These are phyloP conservation scores for Polytrichum commune DNA, from an alignment of 225 moss, liverwort and hornwort species.

Conservation along the genomic window DNA sequence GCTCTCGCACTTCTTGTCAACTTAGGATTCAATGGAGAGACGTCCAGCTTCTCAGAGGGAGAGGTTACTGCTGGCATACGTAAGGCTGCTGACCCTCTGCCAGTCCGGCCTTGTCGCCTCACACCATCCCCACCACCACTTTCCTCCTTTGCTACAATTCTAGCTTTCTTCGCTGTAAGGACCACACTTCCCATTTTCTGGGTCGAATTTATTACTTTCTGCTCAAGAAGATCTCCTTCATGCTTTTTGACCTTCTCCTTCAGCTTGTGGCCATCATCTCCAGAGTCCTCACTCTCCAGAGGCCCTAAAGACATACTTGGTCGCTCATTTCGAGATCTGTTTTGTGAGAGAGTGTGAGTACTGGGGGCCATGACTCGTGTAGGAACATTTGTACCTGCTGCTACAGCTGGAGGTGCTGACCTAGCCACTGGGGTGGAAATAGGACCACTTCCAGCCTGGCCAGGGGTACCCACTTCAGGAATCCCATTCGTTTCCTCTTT, in stretches of 20 bases:
- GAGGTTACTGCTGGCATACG: constrained; percentile 56
- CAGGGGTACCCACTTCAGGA: constrained; percentile 28
- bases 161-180: constrained; percentile 55
- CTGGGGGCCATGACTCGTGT: constrained; percentile 51
- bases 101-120: constrained; percentile 93
- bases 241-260: constrained; percentile 81
- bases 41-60: constrained; percentile 66
- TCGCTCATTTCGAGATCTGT: constrained; percentile 59
- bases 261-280: constrained; percentile 67
- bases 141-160: constrained; percentile 61
- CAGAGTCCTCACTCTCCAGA: constrained; percentile 73
- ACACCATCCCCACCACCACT: constrained; percentile 78
- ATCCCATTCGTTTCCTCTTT: constrained; percentile 60
- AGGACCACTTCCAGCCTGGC: constrained; percentile 38
- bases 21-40: constrained; percentile 54
- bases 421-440: constrained; percentile 42
- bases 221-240: constrained; percentile 59
- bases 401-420: constrained; percentile 40
- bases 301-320: constrained; percentile 50
- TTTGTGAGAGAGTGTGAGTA: constrained; percentile 31
- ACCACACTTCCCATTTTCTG: constrained; percentile 68
- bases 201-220: constrained; percentile 39
- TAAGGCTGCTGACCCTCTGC: constrained; percentile 72
- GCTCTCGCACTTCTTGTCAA: constrained; percentile 69
- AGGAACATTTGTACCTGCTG: constrained; percentile 51